Base-by-base conservation (phyloP, 2,329 filamentous ascomycete genomes). In the Huntiella abstrusa region DNA sequence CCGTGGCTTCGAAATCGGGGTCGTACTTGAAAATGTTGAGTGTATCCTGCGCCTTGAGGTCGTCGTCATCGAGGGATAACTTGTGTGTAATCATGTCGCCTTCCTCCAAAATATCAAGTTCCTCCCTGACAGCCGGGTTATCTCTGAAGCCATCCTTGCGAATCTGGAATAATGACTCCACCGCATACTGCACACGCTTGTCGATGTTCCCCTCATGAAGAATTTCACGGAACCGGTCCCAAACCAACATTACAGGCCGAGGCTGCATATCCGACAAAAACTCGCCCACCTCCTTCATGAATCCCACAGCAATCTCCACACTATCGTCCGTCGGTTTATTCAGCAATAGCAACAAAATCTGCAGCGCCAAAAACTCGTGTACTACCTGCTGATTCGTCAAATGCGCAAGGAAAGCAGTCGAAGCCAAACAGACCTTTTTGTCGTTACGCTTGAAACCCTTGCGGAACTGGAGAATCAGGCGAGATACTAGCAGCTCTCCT, bases 161-260 rank as follows among this genome's bases (percentile, higher is more conserved):
- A 47, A 95, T 81, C 64, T 98, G 87, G 60, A 98, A 98, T 38
- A 98, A 65, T 4, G 96, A 91, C 61, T 98, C 91, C 48, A 98
- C 88, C 83, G 94, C 94, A 63, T 96, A 98, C 64, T 98, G 91
- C n/a, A 88, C 87, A 53, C 91, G 75, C 69, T 94, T 95, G 59
- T 96, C 88, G 59, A 98, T 94, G 57, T 91, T 87, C 39, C 86
- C 86, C 61, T 98, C 91, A 64, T 98, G 88, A 6, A 98, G 67
- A 52, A 96, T 95, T 55, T 81, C 88, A 55, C 91, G 71, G 67
- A 98, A 93, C 60, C 94, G 87, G 57, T 98, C 91, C 58, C 93
- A 98, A 5, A 98, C 85, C 17, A 81, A 83, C 53, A 88, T 74
- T 28, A 86, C 79, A 56, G 96, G 93, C 8, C 83, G 73, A 1